Conservation (phyloP, 2,329 filamentous ascomycete species). For the Cladorrhinum sp. region DNA sequence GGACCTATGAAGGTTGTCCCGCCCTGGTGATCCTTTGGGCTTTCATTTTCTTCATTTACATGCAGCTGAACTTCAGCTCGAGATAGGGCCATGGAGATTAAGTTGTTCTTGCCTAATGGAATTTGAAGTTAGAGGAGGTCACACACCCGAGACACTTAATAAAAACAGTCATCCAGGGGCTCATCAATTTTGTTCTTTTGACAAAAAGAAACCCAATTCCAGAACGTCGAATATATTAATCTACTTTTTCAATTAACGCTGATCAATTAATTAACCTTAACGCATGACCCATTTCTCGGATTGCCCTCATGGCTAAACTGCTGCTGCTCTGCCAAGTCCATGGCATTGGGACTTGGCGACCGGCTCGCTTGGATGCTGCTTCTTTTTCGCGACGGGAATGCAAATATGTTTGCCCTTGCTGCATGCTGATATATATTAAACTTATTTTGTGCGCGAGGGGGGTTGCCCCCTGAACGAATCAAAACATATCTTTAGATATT, state of each 20-base stretch:
- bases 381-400: neutral
- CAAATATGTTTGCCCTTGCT: neutral
- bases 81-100: no score
- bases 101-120: no score
- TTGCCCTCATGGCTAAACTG: neutral
- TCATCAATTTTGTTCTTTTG: no score
- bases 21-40: no score
- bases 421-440: neutral
- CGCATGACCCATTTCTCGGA: neutral
- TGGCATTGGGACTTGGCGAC: neutral
- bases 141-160: no score
- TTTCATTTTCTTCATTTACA: no score
- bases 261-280: neutral
- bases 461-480: neutral
- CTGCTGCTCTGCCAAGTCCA: neutral
- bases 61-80: no score
- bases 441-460: neutral
- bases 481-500: neutral
- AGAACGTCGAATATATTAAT: neutral
- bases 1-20: no score
- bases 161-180: no score
- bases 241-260: neutral
- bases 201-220: no score
- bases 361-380: neutral
- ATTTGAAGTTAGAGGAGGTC: no score